Base-by-base conservation (phyloP, 768 basidiomycete species). In the Pleurotus djamor region DNA sequence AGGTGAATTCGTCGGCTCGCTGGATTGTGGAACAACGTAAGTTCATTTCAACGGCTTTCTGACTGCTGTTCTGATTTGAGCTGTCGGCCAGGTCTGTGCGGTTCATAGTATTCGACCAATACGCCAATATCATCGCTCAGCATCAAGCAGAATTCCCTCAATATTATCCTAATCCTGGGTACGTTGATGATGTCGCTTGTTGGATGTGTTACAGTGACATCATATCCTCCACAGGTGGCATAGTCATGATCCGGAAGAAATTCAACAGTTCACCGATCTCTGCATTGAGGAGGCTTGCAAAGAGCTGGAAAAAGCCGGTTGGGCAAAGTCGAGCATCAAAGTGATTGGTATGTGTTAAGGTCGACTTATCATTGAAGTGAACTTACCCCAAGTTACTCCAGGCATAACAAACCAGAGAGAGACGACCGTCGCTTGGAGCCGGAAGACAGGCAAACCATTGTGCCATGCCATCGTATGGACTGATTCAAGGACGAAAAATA, bases 401-500 rank as follows among this genome's bases (percentile, higher is more conserved):
- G 91, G 96, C 28, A 92, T 98, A 74, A 98, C 96, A 44, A 99
- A 98, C 70, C 96, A 98, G 74, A 88, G 97, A 57, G 97, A 98
- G 73, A 98, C 97, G 1, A 86, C 95, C 2, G 87, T 98, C 34
- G 91, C 87, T 14, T 98, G 97, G 97, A 92, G 91, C 69, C 84
- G 89, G 61, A 82, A 79, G 68, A 96, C 95, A 0, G 97, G 97
- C 45, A 89, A 91, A 71, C 90, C 95, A 0, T 72, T 97, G 4
- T 92, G 92, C 74, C 85, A 80, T 56, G 92, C 94, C 21, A 91
- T 99, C 66, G 97, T 98, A 9, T 99, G 97, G 97, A 88, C 91
- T 61, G 97, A 99, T 71, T 87, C 88, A n/a, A 86, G 97, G 51
- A 98, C 93, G 58, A 92, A 91, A 66, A 84, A 87, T 64, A 83